Conservation (phyloP, 108 stramenopile species). For the Thalassiosira profunda region DNA sequence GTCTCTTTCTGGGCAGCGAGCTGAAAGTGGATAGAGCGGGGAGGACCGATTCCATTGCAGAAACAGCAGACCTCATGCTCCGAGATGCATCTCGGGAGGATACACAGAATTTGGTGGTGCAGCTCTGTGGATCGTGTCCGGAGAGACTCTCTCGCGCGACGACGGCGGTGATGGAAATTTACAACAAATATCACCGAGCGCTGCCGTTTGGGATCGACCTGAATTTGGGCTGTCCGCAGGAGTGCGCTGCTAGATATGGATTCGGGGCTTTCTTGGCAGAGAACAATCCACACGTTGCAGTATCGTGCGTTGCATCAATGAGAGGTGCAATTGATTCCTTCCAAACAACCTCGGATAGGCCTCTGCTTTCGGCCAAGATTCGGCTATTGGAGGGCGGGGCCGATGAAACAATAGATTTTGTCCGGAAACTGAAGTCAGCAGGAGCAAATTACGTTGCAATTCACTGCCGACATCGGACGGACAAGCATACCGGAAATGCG, state of each 20-base stretch:
- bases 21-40: conserved; percentile 41
- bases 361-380: conserved; percentile 60
- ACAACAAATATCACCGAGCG: conserved; percentile 8
- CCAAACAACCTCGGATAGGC: neutral
- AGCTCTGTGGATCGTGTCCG: conserved; percentile 55
- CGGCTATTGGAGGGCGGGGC: conserved; percentile 36
- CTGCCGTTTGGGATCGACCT: conserved; percentile 55
- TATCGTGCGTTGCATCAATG: conserved; percentile 54
- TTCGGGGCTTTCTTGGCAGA: conserved; percentile 69
- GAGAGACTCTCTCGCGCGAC: conserved; percentile 40
- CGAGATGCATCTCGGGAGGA: conserved; percentile 37
- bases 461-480: conserved; percentile 51
- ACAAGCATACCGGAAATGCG: conserved; percentile 50
- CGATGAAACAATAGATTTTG: conserved; percentile 47
- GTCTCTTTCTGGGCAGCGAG: conserved; percentile 6
- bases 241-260: conserved; percentile 43
- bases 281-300: conserved; percentile 31
- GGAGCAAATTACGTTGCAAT: conserved; percentile 55
- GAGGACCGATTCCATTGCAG: conserved; percentile 19
- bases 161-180: conserved; percentile 38
- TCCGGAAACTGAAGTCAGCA: conserved; percentile 28
- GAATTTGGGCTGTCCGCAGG: conserved; percentile 67
- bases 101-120: conserved; percentile 42
- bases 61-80: conserved; percentile 43
- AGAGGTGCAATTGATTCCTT: conserved; percentile 42